Conservation (phyloP, 192 early-diverging fungal genomes). For the Funneliformis mosseae region DNA sequence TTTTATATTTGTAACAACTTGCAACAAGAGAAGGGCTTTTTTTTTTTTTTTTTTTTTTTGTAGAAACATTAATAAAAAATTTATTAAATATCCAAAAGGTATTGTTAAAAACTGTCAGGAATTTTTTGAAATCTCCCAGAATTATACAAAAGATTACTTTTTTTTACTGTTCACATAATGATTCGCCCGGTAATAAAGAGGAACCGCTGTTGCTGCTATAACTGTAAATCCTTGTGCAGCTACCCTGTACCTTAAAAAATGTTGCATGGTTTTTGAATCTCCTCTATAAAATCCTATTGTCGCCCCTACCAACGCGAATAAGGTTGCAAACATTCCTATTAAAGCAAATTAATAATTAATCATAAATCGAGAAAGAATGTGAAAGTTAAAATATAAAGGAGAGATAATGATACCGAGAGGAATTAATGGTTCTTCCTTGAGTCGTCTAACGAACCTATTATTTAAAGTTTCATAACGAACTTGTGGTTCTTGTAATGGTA, state of each 20-base stretch:
- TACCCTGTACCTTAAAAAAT: slow-evolving; percentile 9
- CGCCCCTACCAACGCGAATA: background rate
- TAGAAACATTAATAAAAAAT: no score
- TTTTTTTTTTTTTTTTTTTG: no score
- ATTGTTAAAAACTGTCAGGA: no score
- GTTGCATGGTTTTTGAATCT: slow-evolving; percentile 7
- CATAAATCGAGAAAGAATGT: no score
- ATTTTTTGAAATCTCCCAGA: no score
- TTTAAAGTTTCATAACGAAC: background rate
- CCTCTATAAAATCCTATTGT: background rate
- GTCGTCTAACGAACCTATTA: background rate
- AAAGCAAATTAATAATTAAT: background rate
- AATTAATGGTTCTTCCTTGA: background rate
- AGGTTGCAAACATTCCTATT: slow-evolving; percentile 11
- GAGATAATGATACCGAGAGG: background rate
- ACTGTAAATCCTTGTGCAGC: slow-evolving; percentile 29
- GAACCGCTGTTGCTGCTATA: background rate
- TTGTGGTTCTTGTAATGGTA: background rate
- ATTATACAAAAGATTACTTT: background rate
- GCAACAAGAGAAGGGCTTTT: no score
- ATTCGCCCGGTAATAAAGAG: background rate
- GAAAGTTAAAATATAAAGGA: no score
- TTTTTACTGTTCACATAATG: background rate
- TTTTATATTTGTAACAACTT: no score
- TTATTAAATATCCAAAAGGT: no score